Evolutionary conservation across 139 green algal species (phyloP).

Genomic region (Axilococcus clingmanii): DNA sequence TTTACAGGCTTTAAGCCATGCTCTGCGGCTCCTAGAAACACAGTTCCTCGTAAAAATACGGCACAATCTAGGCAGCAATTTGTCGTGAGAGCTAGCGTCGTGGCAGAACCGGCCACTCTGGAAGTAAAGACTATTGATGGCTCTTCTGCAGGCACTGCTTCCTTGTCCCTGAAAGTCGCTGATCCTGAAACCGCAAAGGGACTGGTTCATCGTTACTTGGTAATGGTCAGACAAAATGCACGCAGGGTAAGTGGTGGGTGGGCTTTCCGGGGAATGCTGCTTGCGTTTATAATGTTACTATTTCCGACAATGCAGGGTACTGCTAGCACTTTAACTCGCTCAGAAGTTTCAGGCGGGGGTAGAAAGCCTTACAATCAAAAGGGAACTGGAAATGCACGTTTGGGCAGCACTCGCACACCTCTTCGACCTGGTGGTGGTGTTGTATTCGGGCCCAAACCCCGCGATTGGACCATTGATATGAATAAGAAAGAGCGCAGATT

Average conservation of each 20-base stretch:
- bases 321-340: conserved; percentile 80
- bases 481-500: conserved; percentile 98
- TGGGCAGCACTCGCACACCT: conserved; percentile 70
- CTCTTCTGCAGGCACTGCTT: conserved; percentile 33
- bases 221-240: conserved; percentile 69
- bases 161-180: conserved; percentile 66
- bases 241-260: conserved; percentile 42
- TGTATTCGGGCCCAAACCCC: conserved; percentile 94
- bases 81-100: conserved; percentile 29
- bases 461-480: conserved; percentile 95
- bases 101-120: conserved; percentile 40
- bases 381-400: conserved; percentile 85
- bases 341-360: conserved; percentile 90
- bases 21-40: too few relatives aligned
- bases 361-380: conserved; percentile 98
- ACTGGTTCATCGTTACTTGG: conserved; percentile 87
- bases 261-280: not conserved
- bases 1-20: too few relatives aligned
- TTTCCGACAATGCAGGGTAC: conserved; percentile 58
- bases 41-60: not conserved
- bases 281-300: not conserved
- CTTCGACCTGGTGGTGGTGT: conserved; percentile 89
- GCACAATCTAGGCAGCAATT: conserved; percentile 6
- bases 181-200: conserved; percentile 60
- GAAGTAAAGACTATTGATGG: conserved; percentile 59